Conservation (phyloP, 106 monocot genomes). For the Ottelia alismoides region DNA sequence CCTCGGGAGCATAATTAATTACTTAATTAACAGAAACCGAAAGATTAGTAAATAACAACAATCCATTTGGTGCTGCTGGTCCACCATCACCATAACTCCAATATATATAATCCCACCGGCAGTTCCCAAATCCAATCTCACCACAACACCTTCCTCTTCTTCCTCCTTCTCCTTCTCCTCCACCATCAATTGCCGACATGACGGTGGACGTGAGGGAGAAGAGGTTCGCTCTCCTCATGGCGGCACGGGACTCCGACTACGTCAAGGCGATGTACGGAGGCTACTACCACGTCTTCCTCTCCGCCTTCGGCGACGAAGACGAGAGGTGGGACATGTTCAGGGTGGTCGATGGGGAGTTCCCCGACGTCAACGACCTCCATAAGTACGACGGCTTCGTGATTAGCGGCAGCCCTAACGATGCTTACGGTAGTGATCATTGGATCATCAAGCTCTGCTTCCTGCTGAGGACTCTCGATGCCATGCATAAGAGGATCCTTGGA, state of each 20-base stretch:
- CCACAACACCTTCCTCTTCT: too few species aligned
- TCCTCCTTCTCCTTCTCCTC: too few species aligned
- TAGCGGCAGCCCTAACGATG: conserved; percentile 71
- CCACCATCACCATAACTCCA: too few species aligned
- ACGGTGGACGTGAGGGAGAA: conserved; percentile 6
- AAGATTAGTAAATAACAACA: too few species aligned
- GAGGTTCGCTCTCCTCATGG: conserved; percentile 60
- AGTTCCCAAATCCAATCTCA: too few species aligned
- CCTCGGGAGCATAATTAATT: too few species aligned
- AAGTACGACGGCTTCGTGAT: conserved; percentile 64
- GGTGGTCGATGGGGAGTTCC: conserved; percentile 73
- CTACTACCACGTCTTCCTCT: conserved; percentile 71
- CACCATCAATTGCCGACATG: too few species aligned
- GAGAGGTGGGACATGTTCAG: conserved; percentile 75
- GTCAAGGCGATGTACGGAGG: conserved; percentile 59
- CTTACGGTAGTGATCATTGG: conserved; percentile 66
- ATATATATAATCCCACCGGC: too few species aligned
- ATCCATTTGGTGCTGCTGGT: too few species aligned
- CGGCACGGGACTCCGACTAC: conserved; percentile 67
- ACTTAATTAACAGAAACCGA: too few species aligned
- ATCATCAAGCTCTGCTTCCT: conserved; percentile 46
- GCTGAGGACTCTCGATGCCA: conserved; percentile 32
- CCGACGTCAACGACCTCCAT: conserved; percentile 31
- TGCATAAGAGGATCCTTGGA: conserved; percentile 70
- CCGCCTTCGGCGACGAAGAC: conserved; percentile 40